These are phyloP conservation scores for Ascosphaera pollenicola DNA, from an alignment of 2,329 filamentous ascomycete species.

Conservation along the genomic window DNA sequence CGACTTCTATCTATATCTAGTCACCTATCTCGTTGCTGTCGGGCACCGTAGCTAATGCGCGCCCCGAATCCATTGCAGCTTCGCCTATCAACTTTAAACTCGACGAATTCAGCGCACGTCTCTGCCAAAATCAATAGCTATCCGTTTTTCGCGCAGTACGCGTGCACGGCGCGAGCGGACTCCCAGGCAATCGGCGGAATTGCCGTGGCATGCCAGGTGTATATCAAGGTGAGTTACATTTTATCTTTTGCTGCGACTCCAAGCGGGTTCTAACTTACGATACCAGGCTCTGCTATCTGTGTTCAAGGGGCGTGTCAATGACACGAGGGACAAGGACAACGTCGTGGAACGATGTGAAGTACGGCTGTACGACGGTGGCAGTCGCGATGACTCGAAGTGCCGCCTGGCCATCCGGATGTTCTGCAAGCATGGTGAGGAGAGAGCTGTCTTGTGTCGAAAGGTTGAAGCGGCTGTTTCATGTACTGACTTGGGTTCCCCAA, in stretches of 20 bases:
- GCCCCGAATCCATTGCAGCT: slow-evolving; percentile 20
- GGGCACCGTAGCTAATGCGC: slow-evolving; percentile 4
- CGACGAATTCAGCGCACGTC: slow-evolving; percentile 40
- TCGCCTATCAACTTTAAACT: slow-evolving; percentile 37
- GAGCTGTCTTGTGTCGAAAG: no score
- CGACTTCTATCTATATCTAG: not conserved
- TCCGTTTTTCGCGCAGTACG: slow-evolving; percentile 35
- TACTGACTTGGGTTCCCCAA: not conserved
- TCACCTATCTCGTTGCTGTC: slow-evolving; percentile 1
- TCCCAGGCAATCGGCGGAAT: slow-evolving; percentile 13
- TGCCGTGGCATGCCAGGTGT: slow-evolving; percentile 36
- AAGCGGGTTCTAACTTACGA: slow-evolving; percentile 1
- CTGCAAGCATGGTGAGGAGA: slow-evolving; percentile 31
- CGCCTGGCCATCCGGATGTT: slow-evolving; percentile 39
- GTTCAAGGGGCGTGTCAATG: slow-evolving; percentile 35
- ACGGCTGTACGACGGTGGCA: slow-evolving; percentile 30
- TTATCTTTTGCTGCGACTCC: no score
- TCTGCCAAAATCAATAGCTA: slow-evolving; percentile 32
- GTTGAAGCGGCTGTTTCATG: not conserved
- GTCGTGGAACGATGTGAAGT: slow-evolving; percentile 40
- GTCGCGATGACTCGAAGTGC: slow-evolving; percentile 31
- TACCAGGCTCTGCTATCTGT: slow-evolving; percentile 33
- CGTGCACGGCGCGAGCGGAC: slow-evolving; percentile 13
- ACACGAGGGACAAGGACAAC: slow-evolving; percentile 33
- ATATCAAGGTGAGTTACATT: slow-evolving; percentile 26